Percentiles rank a stretch among this genome's conserved stretches.
Evolutionary conservation across 768 basidiomycete genomes (phyloP).

Genomic region (Botryobasidium botryosum): DNA sequence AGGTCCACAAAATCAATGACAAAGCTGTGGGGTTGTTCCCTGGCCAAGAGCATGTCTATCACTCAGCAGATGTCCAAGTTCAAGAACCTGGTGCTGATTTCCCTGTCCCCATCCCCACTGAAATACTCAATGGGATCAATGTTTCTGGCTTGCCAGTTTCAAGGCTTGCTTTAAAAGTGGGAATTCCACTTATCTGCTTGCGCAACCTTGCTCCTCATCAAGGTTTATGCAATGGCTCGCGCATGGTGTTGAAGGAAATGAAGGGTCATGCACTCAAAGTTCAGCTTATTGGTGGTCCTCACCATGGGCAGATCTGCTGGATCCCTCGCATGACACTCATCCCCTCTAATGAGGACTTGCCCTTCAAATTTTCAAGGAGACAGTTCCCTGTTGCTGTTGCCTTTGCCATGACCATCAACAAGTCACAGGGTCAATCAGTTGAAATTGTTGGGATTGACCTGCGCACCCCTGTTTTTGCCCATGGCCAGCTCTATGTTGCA

Average conservation of each 20-base stretch:
- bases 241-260: constrained; percentile 18
- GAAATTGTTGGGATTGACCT: constrained; percentile 27
- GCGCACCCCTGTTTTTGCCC: constrained; percentile 23
- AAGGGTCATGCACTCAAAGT: constrained; percentile 22
- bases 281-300: constrained; percentile 22
- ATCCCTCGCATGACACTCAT: constrained; percentile 26
- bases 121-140: constrained; percentile 26
- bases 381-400: constrained; percentile 30
- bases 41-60: constrained; percentile 13
- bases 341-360: constrained; percentile 16
- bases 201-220: constrained; percentile 24
- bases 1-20: constrained; percentile 23
- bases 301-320: constrained; percentile 22
- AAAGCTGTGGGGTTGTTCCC: constrained; percentile 12
- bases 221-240: constrained; percentile 17
- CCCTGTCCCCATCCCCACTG: constrained; percentile 19
- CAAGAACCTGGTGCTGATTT: constrained; percentile 13
- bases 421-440: constrained; percentile 32
- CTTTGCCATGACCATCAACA: constrained; percentile 34
- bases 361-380: constrained; percentile 17
- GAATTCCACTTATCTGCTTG: constrained; percentile 25
- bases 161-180: constrained; percentile 18
- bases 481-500: constrained; percentile 31
- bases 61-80: constrained; percentile 14
- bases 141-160: constrained; percentile 26